Base-by-base conservation (phyloP, 257 asterid genomes). In the Penstemon barbatus region DNA sequence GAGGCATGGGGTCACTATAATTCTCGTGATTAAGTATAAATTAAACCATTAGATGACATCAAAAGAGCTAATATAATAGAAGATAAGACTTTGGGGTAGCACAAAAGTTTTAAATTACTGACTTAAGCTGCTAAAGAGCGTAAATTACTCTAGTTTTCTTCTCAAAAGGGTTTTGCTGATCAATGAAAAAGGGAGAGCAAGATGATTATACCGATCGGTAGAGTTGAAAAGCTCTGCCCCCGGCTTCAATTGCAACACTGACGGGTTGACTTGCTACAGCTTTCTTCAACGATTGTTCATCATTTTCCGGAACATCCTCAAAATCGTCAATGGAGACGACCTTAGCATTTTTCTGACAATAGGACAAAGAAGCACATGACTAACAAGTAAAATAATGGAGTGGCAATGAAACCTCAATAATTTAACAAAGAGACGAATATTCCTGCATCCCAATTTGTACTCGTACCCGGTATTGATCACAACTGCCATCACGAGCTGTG, bases 181-280 rank as follows among this genome's bases (percentile, higher is more conserved):
- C 3, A 10, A 10, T 4, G 15, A 38, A 40, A 48, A 33, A 42
- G 43, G 40, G 40, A 44, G 25, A 52, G 6, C 3, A 61, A 13
- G 19, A 45, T 3, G 52, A 67, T 56, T 70, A 3, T 87, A 92
- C 98, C 75, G 97, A 90, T 8, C 82, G 74, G 76, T 92, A 92
- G 46, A 85, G 88, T 80, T 92, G 98, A 78, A 92, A 92, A 65
- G 88, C 96, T 73, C 96, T 81, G 81, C 97, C 97, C 7, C 98
- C 96, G 0, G 92, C 98, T 76, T 90, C 97, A 81, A 92, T 86
- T 49, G 96, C 95, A 63, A 92, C 96, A 48, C 93, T 87, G 65
- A 92, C 87, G 0, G 96, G 95, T 69, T 90, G 98, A 59, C 79
- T 65, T 13, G 95, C 84, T 39, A 90, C 81, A 0, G 97, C 98